Evolutionary conservation across 805 yeast species (phyloP), one percentile per base, ranked within the genome.

Genomic region (Danielozyma ontarioensis): DNA sequence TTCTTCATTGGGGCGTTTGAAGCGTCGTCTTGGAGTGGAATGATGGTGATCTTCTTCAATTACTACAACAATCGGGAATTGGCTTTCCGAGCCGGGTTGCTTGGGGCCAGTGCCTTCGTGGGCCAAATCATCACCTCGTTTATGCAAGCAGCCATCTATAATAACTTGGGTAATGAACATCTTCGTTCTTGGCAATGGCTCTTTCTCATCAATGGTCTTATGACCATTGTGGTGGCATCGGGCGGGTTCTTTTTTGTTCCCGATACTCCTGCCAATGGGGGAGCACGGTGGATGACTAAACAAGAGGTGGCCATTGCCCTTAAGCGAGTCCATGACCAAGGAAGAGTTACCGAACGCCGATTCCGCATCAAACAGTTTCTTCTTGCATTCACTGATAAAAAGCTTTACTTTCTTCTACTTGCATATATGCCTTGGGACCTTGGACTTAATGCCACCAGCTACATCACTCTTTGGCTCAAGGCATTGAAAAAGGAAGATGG

Each of bases 121-220:
- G 22, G 22, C 6, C 22, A 19, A 10, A 19, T 19, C 6, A 19
- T 19, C 10, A 24, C 41, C 17, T 29, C 31, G 6, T 32, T 39
- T n/a, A 64, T 76, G 70, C 81, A 76, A 46, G 68, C 70, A n/a
- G 72, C 75, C 3, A 74, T 75, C 24, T 68, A 65, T 43, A 55
- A 50, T 14, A 62, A 64, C 41, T 57, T 75, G 62, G 53, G 25
- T 13, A 19, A 19, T 16, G 36, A 31, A 27, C 28, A 36, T n/a
- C 14, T 44, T n/a, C 40, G 28, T 17, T 39, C 41, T 13, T 42
- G 48, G 48, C 35, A 36, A 32, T 27, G 40, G 13, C 26, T 42
- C 6, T 48, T 45, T 31, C 33, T 48, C 21, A 31, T 43, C n/a
- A 45, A 48, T 19, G 53, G 53, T 13, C 37, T 35, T 21, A 34